phyloP scores from a whole-genome alignment of 371 early-diverging fungal genomes.

The Smittium culicis region DNA sequence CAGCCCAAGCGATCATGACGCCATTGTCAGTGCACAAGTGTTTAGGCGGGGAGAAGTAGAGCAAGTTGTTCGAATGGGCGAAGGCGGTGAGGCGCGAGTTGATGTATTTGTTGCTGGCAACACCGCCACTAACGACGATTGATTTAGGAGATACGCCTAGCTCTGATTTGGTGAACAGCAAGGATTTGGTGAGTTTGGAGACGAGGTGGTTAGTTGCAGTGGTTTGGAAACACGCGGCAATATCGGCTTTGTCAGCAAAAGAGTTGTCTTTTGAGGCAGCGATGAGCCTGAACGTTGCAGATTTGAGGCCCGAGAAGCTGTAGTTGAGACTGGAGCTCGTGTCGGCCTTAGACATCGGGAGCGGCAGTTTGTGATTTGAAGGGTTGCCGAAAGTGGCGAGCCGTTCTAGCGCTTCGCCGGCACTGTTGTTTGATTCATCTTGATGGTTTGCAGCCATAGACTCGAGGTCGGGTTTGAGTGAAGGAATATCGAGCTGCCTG shows the following conservation, averaged over 20 bases:
- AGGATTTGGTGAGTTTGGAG: conserved; percentile 38
- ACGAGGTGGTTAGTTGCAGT: conserved; percentile 50
- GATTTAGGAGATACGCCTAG: conserved; percentile 34
- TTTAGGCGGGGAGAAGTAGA: conserved; percentile 57
- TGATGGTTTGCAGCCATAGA: neutral
- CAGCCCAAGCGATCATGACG: conserved; percentile 85
- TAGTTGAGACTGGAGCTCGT: conserved; percentile 41
- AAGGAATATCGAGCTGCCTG: conserved; percentile 45
- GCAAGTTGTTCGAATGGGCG: conserved; percentile 33
- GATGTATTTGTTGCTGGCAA: conserved; percentile 52
- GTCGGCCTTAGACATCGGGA: conserved; percentile 47
- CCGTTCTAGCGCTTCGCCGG: conserved; percentile 60
- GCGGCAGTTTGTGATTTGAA: conserved; percentile 38
- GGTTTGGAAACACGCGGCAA: conserved; percentile 62
- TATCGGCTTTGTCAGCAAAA: conserved; percentile 29
- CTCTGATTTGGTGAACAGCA: conserved; percentile 37
- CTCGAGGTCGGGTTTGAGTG: conserved; percentile 49
- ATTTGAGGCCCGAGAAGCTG: conserved; percentile 68
- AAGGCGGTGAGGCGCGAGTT: conserved; percentile 31
- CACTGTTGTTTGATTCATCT: conserved; percentile 23
- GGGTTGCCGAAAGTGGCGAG: conserved; percentile 44
- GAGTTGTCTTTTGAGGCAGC: neutral
- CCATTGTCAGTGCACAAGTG: conserved; percentile 72
- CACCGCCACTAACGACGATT: conserved; percentile 72
- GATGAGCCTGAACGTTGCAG: conserved; percentile 35